These are phyloP conservation scores for Boletellus dicymbophilus DNA, from an alignment of 1,284 basidiomycete species.

Conservation along the genomic window DNA sequence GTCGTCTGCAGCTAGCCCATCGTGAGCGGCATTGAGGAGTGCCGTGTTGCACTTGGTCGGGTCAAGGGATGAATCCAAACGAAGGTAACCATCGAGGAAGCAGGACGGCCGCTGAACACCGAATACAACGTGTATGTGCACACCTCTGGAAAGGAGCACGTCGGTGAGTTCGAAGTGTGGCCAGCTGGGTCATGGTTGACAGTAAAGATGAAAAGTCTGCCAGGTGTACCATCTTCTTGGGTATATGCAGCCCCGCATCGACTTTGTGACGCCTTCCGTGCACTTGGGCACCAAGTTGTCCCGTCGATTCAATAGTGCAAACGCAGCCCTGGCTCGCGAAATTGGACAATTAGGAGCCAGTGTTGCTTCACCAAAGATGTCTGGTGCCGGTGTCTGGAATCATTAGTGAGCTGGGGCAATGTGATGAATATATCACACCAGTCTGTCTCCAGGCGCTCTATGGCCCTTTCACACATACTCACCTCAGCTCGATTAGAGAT, in stretches of 20 bases:
- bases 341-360: slow-evolving; percentile 33
- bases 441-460: slow-evolving; percentile 49
- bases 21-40: slow-evolving; percentile 30
- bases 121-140: slow-evolving; percentile 46
- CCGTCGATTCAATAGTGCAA: slow-evolving; percentile 1
- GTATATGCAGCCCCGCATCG: slow-evolving; percentile 44
- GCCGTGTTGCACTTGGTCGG: slow-evolving; percentile 18
- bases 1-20: slow-evolving; percentile 42
- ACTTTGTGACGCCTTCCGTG: slow-evolving; percentile 46
- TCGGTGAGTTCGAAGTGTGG: slow-evolving; percentile 22
- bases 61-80: slow-evolving; percentile 42
- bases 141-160: slow-evolving; percentile 29
- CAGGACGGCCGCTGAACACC: slow-evolving; percentile 41
- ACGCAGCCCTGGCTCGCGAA: background rate
- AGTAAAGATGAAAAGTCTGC: slow-evolving; percentile 32
- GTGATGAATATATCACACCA: slow-evolving; percentile 45
- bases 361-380: slow-evolving; percentile 37
- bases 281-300: slow-evolving; percentile 34
- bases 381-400: slow-evolving; percentile 28
- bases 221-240: slow-evolving; percentile 43
- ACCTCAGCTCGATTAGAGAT: too few species aligned
- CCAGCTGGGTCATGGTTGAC: slow-evolving; percentile 21
- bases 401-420: slow-evolving; percentile 27
- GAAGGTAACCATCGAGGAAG: slow-evolving; percentile 39
- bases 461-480: slow-evolving; percentile 14